A percentile compares a stretch with the other conserved stretches of the same genome.
These are phyloP conservation scores for Tilletia setariae DNA, from an alignment of 1,284 basidiomycete species.

Conservation along the genomic window DNA sequence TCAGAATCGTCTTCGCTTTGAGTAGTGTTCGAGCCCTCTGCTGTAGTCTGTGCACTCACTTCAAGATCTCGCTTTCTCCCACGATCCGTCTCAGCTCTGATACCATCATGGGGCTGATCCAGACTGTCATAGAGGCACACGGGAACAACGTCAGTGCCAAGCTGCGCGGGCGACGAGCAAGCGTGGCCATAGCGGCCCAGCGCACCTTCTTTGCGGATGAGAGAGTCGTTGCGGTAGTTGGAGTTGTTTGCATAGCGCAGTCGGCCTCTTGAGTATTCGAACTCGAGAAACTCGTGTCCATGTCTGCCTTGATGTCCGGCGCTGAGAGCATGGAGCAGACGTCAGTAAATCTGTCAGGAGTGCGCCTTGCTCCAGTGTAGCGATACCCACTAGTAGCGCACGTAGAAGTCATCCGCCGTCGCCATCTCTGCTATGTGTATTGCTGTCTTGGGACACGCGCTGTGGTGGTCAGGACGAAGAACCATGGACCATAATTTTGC, in stretches of 20 bases:
- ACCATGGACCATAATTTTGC: too few species aligned
- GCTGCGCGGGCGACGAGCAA: too few species aligned
- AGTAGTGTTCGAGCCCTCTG: not conserved
- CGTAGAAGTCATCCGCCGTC: constrained; percentile 50
- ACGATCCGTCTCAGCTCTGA: constrained; percentile 92
- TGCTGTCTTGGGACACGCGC: too few species aligned
- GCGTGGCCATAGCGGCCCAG: not conserved
- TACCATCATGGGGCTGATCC: constrained; percentile 82
- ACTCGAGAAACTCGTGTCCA: constrained; percentile 75
- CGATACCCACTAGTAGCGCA: constrained; percentile 50
- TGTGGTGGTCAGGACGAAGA: too few species aligned
- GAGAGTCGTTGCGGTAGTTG: constrained; percentile 93
- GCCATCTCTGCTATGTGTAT: not conserved
- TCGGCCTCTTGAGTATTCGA: constrained; percentile 93
- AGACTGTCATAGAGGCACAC: constrained; percentile 65
- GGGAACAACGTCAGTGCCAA: not conserved
- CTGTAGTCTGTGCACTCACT: constrained; percentile 61
- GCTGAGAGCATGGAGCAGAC: constrained; percentile 24
- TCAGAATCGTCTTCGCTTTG: not conserved
- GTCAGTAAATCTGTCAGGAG: not conserved
- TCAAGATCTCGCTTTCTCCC: constrained; percentile 90
- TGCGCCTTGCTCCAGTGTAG: not conserved
- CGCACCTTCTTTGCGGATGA: constrained; percentile 97
- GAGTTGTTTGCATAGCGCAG: constrained; percentile 98
- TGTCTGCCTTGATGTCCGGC: constrained; percentile 51